Conservation (phyloP, 1,139 yeast genomes). For the Petasospora rhodanensis region DNA sequence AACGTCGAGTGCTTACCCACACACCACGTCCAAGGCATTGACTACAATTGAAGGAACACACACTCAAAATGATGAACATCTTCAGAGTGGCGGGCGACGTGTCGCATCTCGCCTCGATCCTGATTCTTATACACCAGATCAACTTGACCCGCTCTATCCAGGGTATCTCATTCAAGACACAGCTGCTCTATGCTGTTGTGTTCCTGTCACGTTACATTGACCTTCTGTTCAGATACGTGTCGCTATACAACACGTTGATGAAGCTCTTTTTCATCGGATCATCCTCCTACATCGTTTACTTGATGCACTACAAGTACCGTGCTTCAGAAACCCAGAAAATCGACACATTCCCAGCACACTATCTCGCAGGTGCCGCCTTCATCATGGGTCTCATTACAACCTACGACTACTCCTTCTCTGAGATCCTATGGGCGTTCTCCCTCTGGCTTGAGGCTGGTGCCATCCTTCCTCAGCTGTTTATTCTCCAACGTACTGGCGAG, state of each 20-base stretch:
- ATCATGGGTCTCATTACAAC: constrained; percentile 63
- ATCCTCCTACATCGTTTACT: constrained; percentile 68
- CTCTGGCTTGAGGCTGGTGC: constrained; percentile 90
- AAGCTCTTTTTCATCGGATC: constrained; percentile 75
- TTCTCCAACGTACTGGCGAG: constrained; percentile 86
- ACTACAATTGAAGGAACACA: not conserved
- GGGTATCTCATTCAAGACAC: constrained; percentile 90
- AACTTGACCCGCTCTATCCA: constrained; percentile 60
- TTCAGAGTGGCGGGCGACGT: constrained; percentile 64
- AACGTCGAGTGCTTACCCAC: too few species aligned
- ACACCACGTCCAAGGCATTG: too few species aligned
- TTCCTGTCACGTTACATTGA: constrained; percentile 70
- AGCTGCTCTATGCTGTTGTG: constrained; percentile 71
- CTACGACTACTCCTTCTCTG: constrained; percentile 55
- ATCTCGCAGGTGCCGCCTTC: constrained; percentile 61
- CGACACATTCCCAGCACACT: constrained; percentile 76
- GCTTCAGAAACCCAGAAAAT: constrained; percentile 49
- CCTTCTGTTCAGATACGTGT: constrained; percentile 44
- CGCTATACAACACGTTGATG: constrained; percentile 75
- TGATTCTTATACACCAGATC: constrained; percentile 71
- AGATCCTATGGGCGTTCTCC: constrained; percentile 71
- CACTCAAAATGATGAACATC: constrained; percentile 33
- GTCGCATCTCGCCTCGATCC: constrained; percentile 76
- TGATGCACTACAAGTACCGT: constrained; percentile 62
- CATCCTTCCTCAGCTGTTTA: constrained; percentile 84